A percentile compares a stretch with the other conserved stretches of the same genome.
Evolutionary conservation across 129 eudicot species (phyloP).

Genomic region (Chrysanthemum seticuspe): DNA sequence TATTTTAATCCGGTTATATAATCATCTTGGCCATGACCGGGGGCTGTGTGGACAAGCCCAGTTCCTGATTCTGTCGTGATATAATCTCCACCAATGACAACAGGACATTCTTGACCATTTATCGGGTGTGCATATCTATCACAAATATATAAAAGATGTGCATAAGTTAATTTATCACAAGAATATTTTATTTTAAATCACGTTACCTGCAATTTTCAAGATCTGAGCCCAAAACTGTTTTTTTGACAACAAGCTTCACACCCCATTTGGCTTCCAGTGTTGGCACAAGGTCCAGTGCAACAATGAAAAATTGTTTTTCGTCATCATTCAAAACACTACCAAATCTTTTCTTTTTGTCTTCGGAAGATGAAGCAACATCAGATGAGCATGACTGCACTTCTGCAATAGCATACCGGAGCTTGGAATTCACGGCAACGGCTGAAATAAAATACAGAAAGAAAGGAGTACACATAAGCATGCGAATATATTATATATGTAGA

Average conservation of each 20-base stretch:
- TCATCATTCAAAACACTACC: conserved; percentile 60
- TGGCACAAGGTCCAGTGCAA: conserved; percentile 80
- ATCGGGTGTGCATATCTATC: conserved; percentile 50
- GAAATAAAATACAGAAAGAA: no score
- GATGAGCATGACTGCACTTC: conserved; percentile 37
- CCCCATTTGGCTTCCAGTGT: conserved; percentile 85
- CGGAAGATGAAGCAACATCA: conserved; percentile 52
- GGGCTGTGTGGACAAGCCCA: conserved; percentile 98
- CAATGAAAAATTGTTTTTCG: conserved; percentile 55
- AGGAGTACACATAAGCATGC: background rate
- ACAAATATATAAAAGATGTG: no score
- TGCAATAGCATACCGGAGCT: no score
- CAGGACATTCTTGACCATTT: conserved; percentile 85
- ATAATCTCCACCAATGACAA: conserved; percentile 94
- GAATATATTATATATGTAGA: conserved; percentile 45
- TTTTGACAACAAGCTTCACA: no score
- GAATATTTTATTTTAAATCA: no score
- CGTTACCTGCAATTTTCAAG: no score
- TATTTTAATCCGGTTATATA: conserved; percentile 87
- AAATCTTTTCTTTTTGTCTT: conserved; percentile 44
- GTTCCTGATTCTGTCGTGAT: conserved; percentile 99
- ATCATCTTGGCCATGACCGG: conserved; percentile 99
- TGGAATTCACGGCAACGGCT: no score
- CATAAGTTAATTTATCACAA: no score
- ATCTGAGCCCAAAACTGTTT: no score